Evolutionary conservation across 192 early-diverging fungal genomes (phyloP), one percentile per base, ranked within the genome.

Genomic region (Backusella parvicylindrica): DNA sequence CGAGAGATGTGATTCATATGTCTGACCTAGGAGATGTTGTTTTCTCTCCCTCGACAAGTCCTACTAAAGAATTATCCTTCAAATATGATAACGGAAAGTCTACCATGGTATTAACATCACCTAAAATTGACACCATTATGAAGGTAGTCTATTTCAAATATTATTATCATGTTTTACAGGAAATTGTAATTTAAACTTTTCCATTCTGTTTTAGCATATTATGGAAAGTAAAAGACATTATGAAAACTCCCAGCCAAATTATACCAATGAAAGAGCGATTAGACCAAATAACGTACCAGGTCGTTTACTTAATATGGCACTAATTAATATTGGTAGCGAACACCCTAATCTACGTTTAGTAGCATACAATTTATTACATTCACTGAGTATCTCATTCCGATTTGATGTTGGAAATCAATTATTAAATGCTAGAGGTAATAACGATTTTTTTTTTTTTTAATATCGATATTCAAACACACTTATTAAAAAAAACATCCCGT

Each of bases 1-100:
- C 95, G 53, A 96, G 94, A 73, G 96, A 99, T 70, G 90, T 95
- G 9, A 92, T 89, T 79, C 95, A 94, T 75, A 94, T 97, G 6
- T 71, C 73, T 3, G 75, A 79, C 23, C 2, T 83, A 16, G 75
- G 77, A n/a, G 79, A 81, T 13, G 68, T 77, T 35, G 37, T 31
- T 30, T 50, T 69, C 9, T 73, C 68, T 1, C 56, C 73, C 12
- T 74, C 73, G 8, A 32, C 50, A 6, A 69, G 60, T 2, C 26
- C 41, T 32, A 38, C 68, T 66, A 68, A 77, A 28, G 79, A 81
- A 77, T 88, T 70, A 88, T 96, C 38, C 80, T 89, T 73, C 80
- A 88, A 89, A 47, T 92, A 91, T 71, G 91, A 94, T 49, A 85
- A 86, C 15, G 86, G 87, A 63, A 89, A 85, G 53, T 72, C 87